Evolutionary conservation across 2,329 filamentous ascomycete species (phyloP), one percentile per base, ranked within the genome.

Genomic region (Neopestalotiopsis sp.): DNA sequence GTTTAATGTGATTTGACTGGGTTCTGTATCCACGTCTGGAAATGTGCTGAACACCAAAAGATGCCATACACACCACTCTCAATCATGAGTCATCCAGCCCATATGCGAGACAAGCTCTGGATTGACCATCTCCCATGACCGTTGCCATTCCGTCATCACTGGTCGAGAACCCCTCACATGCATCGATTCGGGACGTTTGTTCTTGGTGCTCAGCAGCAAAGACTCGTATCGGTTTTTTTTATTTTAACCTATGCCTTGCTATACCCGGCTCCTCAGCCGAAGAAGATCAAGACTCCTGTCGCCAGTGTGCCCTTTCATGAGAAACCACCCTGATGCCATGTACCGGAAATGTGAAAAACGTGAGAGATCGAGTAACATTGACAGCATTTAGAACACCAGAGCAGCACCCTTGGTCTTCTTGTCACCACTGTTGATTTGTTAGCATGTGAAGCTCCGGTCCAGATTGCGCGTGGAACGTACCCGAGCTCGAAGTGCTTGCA

Each of bases 321-420:
- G 81, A 74, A 80, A 84, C 82, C 83, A 82, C 75, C 76, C 72
- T 83, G 81, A 83, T 83, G 80, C 82, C 80, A 80, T 78, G 79
- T 83, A 80, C 82, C 80, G 79, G 78, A 80, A 81, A 82, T 77
- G 59, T 62, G 59, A 78, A 81, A 78, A 79, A 74, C 70, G 71
- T 78, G 79, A 73, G 78, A 80, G 77, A 78, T 77, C 78, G 76
- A 80, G 78, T 68, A 74, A 76, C 77, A 80, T 62, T 38, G 59
- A 62, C 59, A 81, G 85, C 85, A 89, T 87, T 92, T 97, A 99
- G 91, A 99, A 99, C 81, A 99, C 96, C 82, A 99, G 91, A 86
- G 96, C 96, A 81, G 96, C 96, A 92, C 96, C 96, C 94, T 99
- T 99, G 81, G 96, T 99, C 94, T 99, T 99, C 95, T 99, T 99